phyloP scores from a whole-genome alignment of 768 basidiomycete genomes.

The Auricularia sp. region DNA sequence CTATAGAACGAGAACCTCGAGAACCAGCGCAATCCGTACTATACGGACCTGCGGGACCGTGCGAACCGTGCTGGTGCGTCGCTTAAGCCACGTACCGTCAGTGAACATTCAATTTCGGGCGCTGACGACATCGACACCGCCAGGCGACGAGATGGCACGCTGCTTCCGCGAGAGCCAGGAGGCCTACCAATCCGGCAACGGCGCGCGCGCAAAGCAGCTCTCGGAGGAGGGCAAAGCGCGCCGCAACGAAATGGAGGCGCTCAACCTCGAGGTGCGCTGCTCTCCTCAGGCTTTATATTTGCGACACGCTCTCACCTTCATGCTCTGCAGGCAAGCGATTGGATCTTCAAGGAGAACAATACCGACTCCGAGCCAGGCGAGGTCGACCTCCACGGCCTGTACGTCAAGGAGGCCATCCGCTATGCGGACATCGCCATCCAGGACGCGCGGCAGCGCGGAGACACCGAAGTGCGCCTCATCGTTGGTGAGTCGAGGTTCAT shows the following conservation, averaged over 20 bases:
- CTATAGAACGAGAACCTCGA: slow-evolving; percentile 25
- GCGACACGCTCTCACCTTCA: too few species aligned
- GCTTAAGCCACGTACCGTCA: too few species aligned
- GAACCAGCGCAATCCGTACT: slow-evolving; percentile 64
- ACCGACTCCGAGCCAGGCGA: slow-evolving; percentile 62
- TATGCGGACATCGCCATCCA: slow-evolving; percentile 62
- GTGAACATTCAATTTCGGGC: too few species aligned
- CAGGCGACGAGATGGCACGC: slow-evolving; percentile 69
- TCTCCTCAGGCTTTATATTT: too few species aligned
- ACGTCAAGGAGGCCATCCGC: slow-evolving; percentile 84
- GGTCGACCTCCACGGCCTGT: slow-evolving; percentile 84
- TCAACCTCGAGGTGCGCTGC: slow-evolving; percentile 63
- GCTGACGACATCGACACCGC: too few species aligned
- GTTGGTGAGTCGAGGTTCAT: slow-evolving; percentile 48
- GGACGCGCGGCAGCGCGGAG: slow-evolving; percentile 53
- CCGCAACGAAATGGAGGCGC: slow-evolving; percentile 61
- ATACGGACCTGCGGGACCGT: slow-evolving; percentile 56
- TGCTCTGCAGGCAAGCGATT: slow-evolving; percentile 3
- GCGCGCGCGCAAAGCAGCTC: slow-evolving; percentile 71
- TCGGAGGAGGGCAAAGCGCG: slow-evolving; percentile 74
- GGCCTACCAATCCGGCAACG: slow-evolving; percentile 65
- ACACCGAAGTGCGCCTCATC: slow-evolving; percentile 63
- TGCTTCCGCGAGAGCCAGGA: slow-evolving; percentile 63
- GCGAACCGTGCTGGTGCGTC: slow-evolving; percentile 44
- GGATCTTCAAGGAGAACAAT: slow-evolving; percentile 55